Evolutionary conservation across 2,329 filamentous ascomycete genomes (phyloP).

Genomic region (Sphaerulina populicola): DNA sequence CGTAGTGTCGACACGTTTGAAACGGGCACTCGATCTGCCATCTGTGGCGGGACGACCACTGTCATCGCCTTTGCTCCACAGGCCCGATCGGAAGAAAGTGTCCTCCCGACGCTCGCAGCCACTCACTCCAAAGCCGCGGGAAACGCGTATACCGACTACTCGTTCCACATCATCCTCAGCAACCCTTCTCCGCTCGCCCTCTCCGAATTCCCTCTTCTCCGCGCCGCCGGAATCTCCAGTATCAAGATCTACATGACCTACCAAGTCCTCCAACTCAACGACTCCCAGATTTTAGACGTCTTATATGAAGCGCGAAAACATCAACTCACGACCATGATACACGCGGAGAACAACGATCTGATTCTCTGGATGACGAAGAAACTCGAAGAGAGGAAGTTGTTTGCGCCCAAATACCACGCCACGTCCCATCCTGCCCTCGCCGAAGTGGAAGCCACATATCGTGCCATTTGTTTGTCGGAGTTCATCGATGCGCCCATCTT

Average conservation of each 20-base stretch:
- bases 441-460: slow-evolving; percentile 47
- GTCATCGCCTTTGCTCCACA: slow-evolving; percentile 34
- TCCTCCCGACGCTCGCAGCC: slow-evolving; percentile 38
- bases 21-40: slow-evolving; percentile 39
- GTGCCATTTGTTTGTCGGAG: slow-evolving; percentile 44
- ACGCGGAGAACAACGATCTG: slow-evolving; percentile 49
- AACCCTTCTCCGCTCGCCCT: slow-evolving; percentile 29
- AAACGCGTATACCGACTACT: slow-evolving; percentile 45
- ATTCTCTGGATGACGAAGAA: slow-evolving; percentile 49
- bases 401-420: slow-evolving; percentile 47
- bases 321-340: slow-evolving; percentile 48
- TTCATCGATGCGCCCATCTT: slow-evolving; percentile 48
- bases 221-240: slow-evolving; percentile 4
- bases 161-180: slow-evolving; percentile 35
- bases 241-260: background rate
- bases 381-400: slow-evolving; percentile 42
- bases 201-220: slow-evolving; percentile 32
- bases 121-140: slow-evolving; percentile 38
- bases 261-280: background rate
- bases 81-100: slow-evolving; percentile 38
- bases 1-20: slow-evolving; percentile 36
- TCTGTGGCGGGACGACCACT: slow-evolving; percentile 44
- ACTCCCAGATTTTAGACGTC: background rate
- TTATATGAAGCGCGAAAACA: slow-evolving; percentile 19
- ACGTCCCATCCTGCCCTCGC: slow-evolving; percentile 44